Conservation (phyloP, 257 asterid genomes). For the Galeopsis tetrahit region DNA sequence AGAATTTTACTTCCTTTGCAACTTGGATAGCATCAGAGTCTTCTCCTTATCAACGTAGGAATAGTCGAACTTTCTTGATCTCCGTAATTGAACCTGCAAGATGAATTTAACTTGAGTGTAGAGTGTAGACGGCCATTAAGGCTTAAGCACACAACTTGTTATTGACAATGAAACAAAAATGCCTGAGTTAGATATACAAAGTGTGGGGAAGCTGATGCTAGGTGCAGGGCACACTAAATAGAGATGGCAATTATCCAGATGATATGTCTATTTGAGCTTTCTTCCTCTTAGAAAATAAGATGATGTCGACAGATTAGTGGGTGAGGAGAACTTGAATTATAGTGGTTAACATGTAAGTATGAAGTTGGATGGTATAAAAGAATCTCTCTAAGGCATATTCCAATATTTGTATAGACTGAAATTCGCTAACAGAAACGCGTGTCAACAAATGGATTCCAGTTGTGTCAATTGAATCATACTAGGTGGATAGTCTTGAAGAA, state of each 20-base stretch:
- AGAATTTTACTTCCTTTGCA: conserved; percentile 19
- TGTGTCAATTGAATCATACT: conserved; percentile 17
- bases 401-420: conserved; percentile 30
- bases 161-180: background rate
- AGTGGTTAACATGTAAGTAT: conserved; percentile 31
- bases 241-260: conserved; percentile 19
- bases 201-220: conserved; percentile 5
- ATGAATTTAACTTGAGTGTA: background rate
- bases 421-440: conserved; percentile 35
- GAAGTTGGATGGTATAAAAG: conserved; percentile 46
- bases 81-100: conserved; percentile 36
- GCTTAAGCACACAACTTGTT: background rate
- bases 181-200: background rate
- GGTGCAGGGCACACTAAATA: conserved; percentile 22
- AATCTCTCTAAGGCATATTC: conserved; percentile 53
- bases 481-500: conserved; percentile 27
- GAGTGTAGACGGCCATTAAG: background rate
- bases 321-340: conserved; percentile 28
- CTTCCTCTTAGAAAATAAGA: conserved; percentile 2
- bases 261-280: conserved; percentile 23
- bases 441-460: conserved; percentile 33
- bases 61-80: conserved; percentile 48
- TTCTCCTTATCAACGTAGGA: conserved; percentile 56
- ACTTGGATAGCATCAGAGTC: conserved; percentile 17
- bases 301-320: conserved; percentile 37